These are phyloP conservation scores for Penicillium pulvis DNA, from an alignment of 495 filamentous ascomycete species.

Conservation along the genomic window DNA sequence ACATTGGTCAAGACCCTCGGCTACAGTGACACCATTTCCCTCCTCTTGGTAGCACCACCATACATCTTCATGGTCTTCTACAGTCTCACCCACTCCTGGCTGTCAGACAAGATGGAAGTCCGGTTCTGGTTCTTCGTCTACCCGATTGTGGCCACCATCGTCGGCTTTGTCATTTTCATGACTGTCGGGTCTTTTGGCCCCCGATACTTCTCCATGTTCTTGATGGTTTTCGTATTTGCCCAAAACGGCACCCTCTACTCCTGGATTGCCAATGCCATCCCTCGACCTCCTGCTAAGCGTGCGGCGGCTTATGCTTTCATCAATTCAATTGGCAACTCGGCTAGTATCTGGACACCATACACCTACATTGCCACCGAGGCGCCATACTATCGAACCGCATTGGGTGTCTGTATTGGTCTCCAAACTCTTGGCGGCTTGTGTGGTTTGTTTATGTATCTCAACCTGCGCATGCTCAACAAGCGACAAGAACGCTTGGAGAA, in stretches of 20 bases:
- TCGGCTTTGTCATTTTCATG: constrained; percentile 56
- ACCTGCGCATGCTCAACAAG: constrained; percentile 47
- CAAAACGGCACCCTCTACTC: constrained; percentile 55
- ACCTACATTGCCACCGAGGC: constrained; percentile 44
- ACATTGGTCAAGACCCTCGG: constrained; percentile 48
- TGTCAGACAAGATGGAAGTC: constrained; percentile 46
- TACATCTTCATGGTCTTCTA: constrained; percentile 59
- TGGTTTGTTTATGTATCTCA: constrained; percentile 45
- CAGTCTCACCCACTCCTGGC: constrained; percentile 44
- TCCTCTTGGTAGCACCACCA: constrained; percentile 55
- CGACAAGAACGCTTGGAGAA: constrained; percentile 48
- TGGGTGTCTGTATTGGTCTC: constrained; percentile 52
- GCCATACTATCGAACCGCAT: constrained; percentile 46
- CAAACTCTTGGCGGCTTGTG: constrained; percentile 39
- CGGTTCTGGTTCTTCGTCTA: constrained; percentile 58
- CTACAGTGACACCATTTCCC: constrained; percentile 42
- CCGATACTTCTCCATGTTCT: constrained; percentile 56
- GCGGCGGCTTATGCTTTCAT: constrained; percentile 58
- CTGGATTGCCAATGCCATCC: constrained; percentile 56
- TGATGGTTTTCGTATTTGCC: constrained; percentile 57
- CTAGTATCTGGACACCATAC: constrained; percentile 57
- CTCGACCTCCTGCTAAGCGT: constrained; percentile 55
- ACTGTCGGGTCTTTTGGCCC: constrained; percentile 48
- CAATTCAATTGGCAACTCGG: constrained; percentile 55
- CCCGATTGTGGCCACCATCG: constrained; percentile 51